Evolutionary conservation across 164 flowering plant species (phyloP).

Genomic region (Echeveria elegans): DNA sequence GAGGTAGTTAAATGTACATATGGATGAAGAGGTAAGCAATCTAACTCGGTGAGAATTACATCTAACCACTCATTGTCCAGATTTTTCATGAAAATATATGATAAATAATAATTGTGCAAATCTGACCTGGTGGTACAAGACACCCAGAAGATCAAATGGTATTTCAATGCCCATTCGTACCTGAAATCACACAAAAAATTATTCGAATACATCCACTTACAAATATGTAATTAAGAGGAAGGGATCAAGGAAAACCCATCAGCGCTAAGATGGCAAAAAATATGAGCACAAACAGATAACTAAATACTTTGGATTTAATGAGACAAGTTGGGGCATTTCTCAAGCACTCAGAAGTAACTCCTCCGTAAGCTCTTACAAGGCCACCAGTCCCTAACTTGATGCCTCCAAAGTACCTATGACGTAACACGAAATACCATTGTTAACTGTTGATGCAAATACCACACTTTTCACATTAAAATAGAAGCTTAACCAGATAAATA

Average conservation of each 20-base stretch:
- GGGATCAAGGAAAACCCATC: background rate
- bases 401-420: conserved; percentile 81
- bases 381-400: conserved; percentile 92
- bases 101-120: background rate
- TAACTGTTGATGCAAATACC: background rate
- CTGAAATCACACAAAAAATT: background rate
- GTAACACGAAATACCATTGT: background rate
- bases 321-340: conserved; percentile 68
- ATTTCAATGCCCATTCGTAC: background rate
- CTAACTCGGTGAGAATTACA: background rate
- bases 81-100: background rate
- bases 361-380: conserved; percentile 95
- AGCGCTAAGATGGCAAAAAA: background rate
- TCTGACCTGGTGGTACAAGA: conserved; percentile 2
- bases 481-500: background rate
- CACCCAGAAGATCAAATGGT: conserved; percentile 2
- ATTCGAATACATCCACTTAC: background rate
- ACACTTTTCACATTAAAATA: background rate
- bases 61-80: background rate
- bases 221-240: background rate
- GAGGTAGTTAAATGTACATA: conserved; percentile 17
- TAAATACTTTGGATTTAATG: conserved; percentile 72
- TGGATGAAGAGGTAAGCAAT: conserved; percentile 12
- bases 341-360: conserved; percentile 84
- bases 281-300: background rate